Percentiles rank a stretch among this genome's conserved stretches.
Evolutionary conservation across 495 filamentous ascomycete species (phyloP).

Genomic region (Hyaloscypha finlandica): DNA sequence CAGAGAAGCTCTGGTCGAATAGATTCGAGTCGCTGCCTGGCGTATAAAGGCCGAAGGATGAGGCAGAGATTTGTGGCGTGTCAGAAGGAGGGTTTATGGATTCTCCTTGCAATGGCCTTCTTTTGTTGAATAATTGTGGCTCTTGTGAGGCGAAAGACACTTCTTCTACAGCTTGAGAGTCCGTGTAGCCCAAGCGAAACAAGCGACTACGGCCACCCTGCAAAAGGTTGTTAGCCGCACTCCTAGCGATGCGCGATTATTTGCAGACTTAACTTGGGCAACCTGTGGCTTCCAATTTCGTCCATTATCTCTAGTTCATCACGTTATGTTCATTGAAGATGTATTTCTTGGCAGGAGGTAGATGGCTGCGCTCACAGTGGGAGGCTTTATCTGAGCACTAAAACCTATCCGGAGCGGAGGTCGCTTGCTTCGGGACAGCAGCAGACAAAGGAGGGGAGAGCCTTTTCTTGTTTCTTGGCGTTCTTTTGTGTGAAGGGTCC

Average conservation of each 20-base stretch:
- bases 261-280: not conserved
- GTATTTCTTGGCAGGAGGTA: not conserved
- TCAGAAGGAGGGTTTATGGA: not conserved
- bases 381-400: too few species aligned
- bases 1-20: not conserved
- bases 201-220: not conserved
- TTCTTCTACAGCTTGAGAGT: not conserved
- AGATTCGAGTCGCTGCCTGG: not conserved
- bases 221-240: conserved; percentile 1
- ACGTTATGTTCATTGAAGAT: not conserved
- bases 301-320: not conserved
- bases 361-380: too few species aligned
- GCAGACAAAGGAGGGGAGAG: not conserved
- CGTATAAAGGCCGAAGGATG: not conserved
- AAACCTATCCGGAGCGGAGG: too few species aligned
- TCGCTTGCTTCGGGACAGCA: not conserved
- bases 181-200: conserved; percentile 3
- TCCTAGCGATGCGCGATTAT: conserved; percentile 2
- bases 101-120: not conserved
- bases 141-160: not conserved
- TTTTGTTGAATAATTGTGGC: not conserved
- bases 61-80: conserved; percentile 1
- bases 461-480: not conserved
- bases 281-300: not conserved
- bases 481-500: not conserved